Evolutionary conservation across 2,329 filamentous ascomycete species (phyloP).

Genomic region (Mariannaea sp.): DNA sequence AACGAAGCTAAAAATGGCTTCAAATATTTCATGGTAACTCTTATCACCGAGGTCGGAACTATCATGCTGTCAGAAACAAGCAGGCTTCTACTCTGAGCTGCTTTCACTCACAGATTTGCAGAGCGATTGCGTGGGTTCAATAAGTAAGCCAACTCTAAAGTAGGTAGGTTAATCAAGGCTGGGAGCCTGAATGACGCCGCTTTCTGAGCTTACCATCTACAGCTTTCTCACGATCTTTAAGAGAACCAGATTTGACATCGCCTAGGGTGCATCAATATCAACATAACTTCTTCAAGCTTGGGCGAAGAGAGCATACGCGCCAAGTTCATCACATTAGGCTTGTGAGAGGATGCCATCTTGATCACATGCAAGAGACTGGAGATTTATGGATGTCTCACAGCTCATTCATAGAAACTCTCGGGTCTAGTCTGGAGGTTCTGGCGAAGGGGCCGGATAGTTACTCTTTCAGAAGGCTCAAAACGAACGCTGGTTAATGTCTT

Average conservation of each 20-base stretch:
- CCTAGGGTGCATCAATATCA: slow-evolving; percentile 34
- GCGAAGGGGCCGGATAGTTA: neutral
- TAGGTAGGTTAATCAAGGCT: slow-evolving; percentile 12
- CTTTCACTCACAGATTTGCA: slow-evolving; percentile 43
- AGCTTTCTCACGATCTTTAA: slow-evolving; percentile 48
- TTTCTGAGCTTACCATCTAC: slow-evolving; percentile 45
- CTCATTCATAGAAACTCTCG: slow-evolving; percentile 3
- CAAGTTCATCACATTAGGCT: slow-evolving; percentile 42
- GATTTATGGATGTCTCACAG: slow-evolving; percentile 3
- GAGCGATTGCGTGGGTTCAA: slow-evolving; percentile 46
- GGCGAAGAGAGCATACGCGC: slow-evolving; percentile 38
- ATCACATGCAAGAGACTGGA: slow-evolving; percentile 11
- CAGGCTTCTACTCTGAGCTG: neutral
- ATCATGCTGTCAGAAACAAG: neutral
- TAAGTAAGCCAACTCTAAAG: slow-evolving; percentile 45
- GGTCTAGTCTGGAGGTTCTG: slow-evolving; percentile 2
- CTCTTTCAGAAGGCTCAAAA: slow-evolving; percentile 16
- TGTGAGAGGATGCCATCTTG: slow-evolving; percentile 42
- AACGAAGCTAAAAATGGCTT: slow-evolving; percentile 74
- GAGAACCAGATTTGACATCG: slow-evolving; percentile 41
- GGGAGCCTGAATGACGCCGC: neutral
- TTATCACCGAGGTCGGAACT: slow-evolving; percentile 67
- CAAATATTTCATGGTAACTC: slow-evolving; percentile 80
- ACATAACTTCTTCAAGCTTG: neutral
- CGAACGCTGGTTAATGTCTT: slow-evolving; percentile 4